Conservation (phyloP, 2,329 filamentous ascomycete genomes). For the Nigrospora oryzae region DNA sequence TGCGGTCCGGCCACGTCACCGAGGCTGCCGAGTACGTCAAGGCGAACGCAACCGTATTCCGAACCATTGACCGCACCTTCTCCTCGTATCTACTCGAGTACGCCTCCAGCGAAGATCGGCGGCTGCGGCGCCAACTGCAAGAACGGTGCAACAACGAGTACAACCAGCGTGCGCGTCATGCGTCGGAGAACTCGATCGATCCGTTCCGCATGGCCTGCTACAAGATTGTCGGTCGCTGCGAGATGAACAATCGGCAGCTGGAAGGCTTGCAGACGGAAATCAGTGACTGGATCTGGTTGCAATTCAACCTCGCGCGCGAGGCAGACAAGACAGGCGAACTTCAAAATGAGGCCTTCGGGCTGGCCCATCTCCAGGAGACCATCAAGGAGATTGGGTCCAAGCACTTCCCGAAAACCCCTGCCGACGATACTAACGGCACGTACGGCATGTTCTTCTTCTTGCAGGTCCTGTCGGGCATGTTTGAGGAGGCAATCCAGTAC, state of each 20-base stretch:
- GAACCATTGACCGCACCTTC: constrained; percentile 86
- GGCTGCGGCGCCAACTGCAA: constrained; percentile 70
- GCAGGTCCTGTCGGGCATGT: constrained; percentile 83
- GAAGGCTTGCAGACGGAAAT: constrained; percentile 56
- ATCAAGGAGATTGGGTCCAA: constrained; percentile 84
- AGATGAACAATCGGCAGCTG: constrained; percentile 55
- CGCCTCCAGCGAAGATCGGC: constrained; percentile 65
- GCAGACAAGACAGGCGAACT: constrained; percentile 55
- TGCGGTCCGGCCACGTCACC: constrained; percentile 73
- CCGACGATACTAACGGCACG: constrained; percentile 65
- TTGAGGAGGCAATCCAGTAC: constrained; percentile 86
- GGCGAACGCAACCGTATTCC: constrained; percentile 70
- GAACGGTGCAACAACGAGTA: constrained; percentile 88
- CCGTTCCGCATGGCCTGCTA: constrained; percentile 96
- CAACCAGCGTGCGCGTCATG: constrained; percentile 73
- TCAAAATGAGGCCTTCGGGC: constrained; percentile 56
- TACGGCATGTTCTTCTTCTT: constrained; percentile 92
- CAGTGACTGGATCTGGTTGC: constrained; percentile 65
- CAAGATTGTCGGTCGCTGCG: constrained; percentile 84
- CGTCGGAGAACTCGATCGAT: constrained; percentile 79
- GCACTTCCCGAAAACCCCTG: constrained; percentile 75
- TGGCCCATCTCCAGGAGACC: constrained; percentile 64
- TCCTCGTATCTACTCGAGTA: constrained; percentile 81
- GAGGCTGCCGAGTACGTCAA: constrained; percentile 86
- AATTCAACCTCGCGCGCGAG: constrained; percentile 61